These are phyloP conservation scores for Gossypioides kirkii DNA, from an alignment of 345 rosid genomes.

Conservation along the genomic window DNA sequence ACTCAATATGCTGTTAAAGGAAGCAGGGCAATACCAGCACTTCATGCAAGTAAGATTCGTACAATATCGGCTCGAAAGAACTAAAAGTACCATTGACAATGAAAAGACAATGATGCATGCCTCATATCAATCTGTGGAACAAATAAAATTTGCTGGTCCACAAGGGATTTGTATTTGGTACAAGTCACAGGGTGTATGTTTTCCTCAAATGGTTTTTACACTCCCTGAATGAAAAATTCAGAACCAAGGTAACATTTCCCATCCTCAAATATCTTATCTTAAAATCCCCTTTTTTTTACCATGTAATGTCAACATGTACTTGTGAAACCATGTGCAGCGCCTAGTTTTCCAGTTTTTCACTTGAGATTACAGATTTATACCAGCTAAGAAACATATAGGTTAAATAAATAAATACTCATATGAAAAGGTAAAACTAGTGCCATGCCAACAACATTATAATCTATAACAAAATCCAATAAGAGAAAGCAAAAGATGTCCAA, in stretches of 20 bases:
- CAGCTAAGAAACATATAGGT: too few species aligned
- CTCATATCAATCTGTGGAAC: background rate
- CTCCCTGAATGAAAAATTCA: background rate
- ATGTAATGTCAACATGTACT: background rate
- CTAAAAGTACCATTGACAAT: background rate
- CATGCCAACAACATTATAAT: too few species aligned
- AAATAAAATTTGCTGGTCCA: constrained; percentile 16
- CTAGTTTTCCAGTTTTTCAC: background rate
- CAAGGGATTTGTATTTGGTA: constrained; percentile 2
- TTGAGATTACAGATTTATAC: background rate
- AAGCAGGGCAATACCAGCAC: background rate
- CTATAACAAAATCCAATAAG: too few species aligned
- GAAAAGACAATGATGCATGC: background rate
- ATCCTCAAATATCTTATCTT: background rate
- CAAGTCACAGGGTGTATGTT: constrained; percentile 16
- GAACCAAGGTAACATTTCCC: background rate
- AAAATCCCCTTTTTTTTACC: too few species aligned
- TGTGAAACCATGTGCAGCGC: background rate
- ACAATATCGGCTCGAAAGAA: background rate
- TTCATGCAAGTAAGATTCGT: background rate
- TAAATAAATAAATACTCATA: too few species aligned
- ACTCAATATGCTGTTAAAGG: too few species aligned
- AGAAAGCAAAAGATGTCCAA: background rate
- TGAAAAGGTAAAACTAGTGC: too few species aligned
- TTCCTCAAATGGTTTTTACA: background rate